Conservation (phyloP, 1,139 yeast genomes). For the Candida neerlandica region DNA sequence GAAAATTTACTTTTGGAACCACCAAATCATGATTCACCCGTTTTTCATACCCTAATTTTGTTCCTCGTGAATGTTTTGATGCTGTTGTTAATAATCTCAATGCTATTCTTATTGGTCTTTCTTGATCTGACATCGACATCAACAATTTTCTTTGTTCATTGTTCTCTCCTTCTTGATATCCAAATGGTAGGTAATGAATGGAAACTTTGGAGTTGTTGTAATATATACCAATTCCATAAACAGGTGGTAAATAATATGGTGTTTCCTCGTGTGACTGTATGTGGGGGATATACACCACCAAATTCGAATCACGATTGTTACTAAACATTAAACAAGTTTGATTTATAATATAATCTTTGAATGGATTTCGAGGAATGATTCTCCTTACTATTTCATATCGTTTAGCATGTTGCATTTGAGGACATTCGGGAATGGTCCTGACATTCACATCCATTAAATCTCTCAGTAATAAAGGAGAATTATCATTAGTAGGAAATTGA, state of each 20-base stretch:
- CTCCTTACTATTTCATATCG: constrained; percentile 67
- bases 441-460: constrained; percentile 60
- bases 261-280: constrained; percentile 58
- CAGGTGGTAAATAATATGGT: constrained; percentile 89
- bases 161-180: constrained; percentile 23
- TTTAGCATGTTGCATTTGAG: constrained; percentile 34
- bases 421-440: constrained; percentile 42
- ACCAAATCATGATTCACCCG: constrained; percentile 87
- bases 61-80: constrained; percentile 80
- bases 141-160: constrained; percentile 22
- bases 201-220: constrained; percentile 58
- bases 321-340: constrained; percentile 72
- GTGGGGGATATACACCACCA: constrained; percentile 80
- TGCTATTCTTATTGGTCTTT: constrained; percentile 80
- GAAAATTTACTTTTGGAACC: constrained; percentile 80
- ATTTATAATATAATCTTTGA: constrained; percentile 77
- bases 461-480: constrained; percentile 39
- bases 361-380: constrained; percentile 87
- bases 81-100: constrained; percentile 78
- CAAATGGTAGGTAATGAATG: constrained; percentile 77
- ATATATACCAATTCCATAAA: constrained; percentile 76
- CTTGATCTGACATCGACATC: constrained; percentile 42
- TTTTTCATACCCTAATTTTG: constrained; percentile 80
- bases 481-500: constrained; percentile 34
- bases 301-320: constrained; percentile 25